phyloP scores from a whole-genome alignment of 2,329 filamentous ascomycete species.

The Aspergillus aculeatus region DNA sequence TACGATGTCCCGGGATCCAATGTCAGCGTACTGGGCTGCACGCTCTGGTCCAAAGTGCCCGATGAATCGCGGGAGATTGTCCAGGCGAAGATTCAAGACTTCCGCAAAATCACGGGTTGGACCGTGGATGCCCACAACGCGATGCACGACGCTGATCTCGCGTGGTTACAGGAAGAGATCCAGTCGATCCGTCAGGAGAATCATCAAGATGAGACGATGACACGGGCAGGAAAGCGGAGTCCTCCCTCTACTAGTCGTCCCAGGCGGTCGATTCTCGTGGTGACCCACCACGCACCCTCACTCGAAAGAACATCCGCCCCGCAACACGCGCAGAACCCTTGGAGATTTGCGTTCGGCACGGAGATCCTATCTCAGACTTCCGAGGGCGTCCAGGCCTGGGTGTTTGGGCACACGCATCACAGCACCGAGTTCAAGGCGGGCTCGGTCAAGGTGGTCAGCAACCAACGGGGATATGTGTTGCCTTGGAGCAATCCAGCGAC shows the following conservation, averaged over 20 bases:
- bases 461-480: conserved; percentile 46
- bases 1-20: conserved; percentile 29
- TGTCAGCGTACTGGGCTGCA: conserved; percentile 58
- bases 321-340: conserved; percentile 48
- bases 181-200: too few relatives aligned
- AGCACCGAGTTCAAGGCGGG: conserved; percentile 41
- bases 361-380: conserved; percentile 41
- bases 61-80: conserved; percentile 38
- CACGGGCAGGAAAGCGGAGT: too few relatives aligned
- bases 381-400: conserved; percentile 40
- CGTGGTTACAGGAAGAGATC: too few relatives aligned
- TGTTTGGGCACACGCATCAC: conserved; percentile 49
- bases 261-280: conserved; percentile 44
- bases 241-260: too few relatives aligned
- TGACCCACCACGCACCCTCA: conserved; percentile 60
- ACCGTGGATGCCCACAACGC: conserved; percentile 32
- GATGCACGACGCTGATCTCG: too few relatives aligned
- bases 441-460: conserved; percentile 41
- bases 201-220: too few relatives aligned
- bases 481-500: too few relatives aligned
- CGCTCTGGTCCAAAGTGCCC: conserved; percentile 40
- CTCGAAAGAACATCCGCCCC: conserved; percentile 51
- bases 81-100: conserved; percentile 52
- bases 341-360: conserved; percentile 54
- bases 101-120: conserved; percentile 55